Evolutionary conservation across 345 rosid genomes (phyloP), one percentile per base, ranked within the genome.

Genomic region (Streptanthus diversifolius): DNA sequence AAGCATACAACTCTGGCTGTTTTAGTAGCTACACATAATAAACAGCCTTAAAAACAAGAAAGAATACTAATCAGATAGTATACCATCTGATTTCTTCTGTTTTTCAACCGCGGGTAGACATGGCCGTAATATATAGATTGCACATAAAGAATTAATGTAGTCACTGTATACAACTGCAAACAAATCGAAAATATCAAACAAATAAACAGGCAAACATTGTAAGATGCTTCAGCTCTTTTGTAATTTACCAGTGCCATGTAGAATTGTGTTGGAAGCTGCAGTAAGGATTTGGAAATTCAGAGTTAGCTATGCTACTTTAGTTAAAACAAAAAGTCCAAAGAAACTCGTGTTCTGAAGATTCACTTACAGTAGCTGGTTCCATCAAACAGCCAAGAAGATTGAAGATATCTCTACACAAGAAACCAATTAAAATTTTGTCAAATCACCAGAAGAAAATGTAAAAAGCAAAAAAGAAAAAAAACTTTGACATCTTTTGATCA

Each of bases 231-330:
- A 1, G 24, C 41, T 68, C 43, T n/a, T 66, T 21, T 11, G 37
- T 68, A 68, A 8, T 73, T 68, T 83, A 91, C 97, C 82, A 86
- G 15, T 73, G 96, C 97, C 86, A 80, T 87, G 77, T 89, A 87
- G 80, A 83, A 89, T 29, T 89, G 93, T 24, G 97, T 87, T 24
- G 96, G 96, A 74, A 91, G 97, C 97, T 91, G 96, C 88, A 83
- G 78, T 80, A 81, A 8, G 40, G 63, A 43, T 57, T 10, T 33
- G 33, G 56, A 64, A 66, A 29, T 5, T 44, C 24, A 71, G 9
- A 80, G 76, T 76, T 63, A 62, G 63, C 22, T 63, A 58, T n/a
- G 48, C 14, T 37, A 49, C 21, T 37, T 13, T 45, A 65, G 9
- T 63, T 64, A 21, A 65, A 36, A 41, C 9, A 66, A 49, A 22